These are phyloP conservation scores for Fragilaria crotonensis DNA, from an alignment of 108 stramenopile genomes.

Conservation along the genomic window DNA sequence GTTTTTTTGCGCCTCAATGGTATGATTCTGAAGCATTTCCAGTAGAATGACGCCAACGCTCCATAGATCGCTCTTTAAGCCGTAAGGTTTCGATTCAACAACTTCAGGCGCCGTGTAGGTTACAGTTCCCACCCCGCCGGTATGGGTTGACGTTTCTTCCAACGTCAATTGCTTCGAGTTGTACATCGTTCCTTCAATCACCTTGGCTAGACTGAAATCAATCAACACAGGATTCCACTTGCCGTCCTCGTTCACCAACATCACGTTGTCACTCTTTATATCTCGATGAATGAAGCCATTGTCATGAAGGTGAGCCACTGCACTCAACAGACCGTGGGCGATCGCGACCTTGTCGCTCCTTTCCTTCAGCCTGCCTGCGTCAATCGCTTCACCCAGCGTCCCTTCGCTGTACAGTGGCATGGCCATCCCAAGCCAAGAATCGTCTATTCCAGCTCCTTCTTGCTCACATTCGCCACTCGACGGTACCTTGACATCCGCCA, in stretches of 20 bases:
- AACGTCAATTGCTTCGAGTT: conserved; percentile 2
- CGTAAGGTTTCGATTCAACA: conserved; percentile 49
- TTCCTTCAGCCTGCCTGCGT: conserved; percentile 16
- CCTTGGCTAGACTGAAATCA: conserved; percentile 77
- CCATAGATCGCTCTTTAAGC: conserved; percentile 67
- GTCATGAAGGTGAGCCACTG: conserved; percentile 88
- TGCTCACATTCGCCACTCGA: conserved; percentile 31
- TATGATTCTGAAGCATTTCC: conserved; percentile 53
- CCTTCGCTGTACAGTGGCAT: conserved; percentile 64
- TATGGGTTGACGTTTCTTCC: conserved; percentile 46
- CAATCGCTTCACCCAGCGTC: conserved; percentile 41
- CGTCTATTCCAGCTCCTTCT: conserved; percentile 43
- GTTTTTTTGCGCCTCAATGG: conserved; percentile 44
- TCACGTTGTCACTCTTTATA: conserved; percentile 94
- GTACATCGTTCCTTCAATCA: conserved; percentile 24
- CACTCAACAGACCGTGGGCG: conserved; percentile 64
- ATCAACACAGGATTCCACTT: conserved; percentile 56
- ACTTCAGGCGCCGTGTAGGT: conserved; percentile 75
- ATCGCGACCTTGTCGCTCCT: conserved; percentile 43
- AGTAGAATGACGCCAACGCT: conserved; percentile 80
- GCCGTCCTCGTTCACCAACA: conserved; percentile 49
- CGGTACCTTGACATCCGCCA: conserved; percentile 55
- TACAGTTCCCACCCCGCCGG: conserved; percentile 59
- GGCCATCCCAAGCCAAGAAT: conserved; percentile 45
- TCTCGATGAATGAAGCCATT: conserved; percentile 97